Evolutionary conservation across 2,329 filamentous ascomycete species (phyloP).

Genomic region (Lasiodiplodia gonubiensis): DNA sequence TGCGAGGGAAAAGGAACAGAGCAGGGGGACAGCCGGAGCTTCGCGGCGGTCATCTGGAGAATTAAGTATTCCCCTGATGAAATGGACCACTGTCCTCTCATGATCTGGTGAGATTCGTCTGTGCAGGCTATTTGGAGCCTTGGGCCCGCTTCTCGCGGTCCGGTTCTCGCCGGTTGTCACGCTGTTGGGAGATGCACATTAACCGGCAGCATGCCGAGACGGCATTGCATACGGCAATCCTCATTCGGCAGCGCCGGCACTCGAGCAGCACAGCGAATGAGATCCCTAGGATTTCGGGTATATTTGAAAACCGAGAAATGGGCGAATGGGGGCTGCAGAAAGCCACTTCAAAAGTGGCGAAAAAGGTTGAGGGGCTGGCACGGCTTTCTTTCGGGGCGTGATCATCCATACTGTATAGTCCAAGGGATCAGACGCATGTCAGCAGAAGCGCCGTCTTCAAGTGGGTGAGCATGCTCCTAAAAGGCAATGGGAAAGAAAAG

Average conservation of each 20-base stretch:
- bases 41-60: background rate
- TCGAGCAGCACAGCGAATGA: background rate
- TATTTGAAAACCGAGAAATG: background rate
- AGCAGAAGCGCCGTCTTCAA: background rate
- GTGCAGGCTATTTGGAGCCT: background rate
- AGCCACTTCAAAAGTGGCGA: background rate
- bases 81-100: slow-evolving; percentile 7
- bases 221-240: slow-evolving; percentile 3
- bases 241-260: slow-evolving; percentile 14
- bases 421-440: background rate
- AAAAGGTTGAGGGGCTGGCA: background rate
- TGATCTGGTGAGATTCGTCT: slow-evolving; percentile 19
- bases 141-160: background rate
- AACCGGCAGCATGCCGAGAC: slow-evolving; percentile 20
- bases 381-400: background rate
- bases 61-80: slow-evolving; percentile 4
- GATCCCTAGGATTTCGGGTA: background rate
- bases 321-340: background rate
- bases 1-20: background rate
- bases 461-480: background rate
- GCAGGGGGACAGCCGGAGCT: background rate
- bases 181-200: slow-evolving; percentile 4
- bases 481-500: background rate
- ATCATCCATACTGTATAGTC: background rate
- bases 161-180: slow-evolving; percentile 4